Percentiles rank a stretch among this genome's conserved stretches.
Conservation (phyloP, 306 rosid species). For the Dicorynia guianensis region DNA sequence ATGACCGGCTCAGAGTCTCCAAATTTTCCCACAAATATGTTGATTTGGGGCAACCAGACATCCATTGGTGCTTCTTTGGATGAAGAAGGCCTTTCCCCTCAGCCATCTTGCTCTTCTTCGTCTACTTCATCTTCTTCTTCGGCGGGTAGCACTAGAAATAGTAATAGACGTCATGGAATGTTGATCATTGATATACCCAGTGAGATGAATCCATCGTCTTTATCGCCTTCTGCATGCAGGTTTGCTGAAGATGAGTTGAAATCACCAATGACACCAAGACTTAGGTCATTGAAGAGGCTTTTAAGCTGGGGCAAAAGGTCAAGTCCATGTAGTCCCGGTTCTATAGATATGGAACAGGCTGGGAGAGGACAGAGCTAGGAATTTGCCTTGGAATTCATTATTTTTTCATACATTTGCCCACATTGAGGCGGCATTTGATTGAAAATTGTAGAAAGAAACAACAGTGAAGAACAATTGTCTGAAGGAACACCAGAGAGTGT, state of each 20-base stretch:
- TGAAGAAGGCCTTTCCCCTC: conserved; percentile 61
- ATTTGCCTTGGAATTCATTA: conserved; percentile 16
- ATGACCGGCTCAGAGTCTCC: conserved; percentile 59
- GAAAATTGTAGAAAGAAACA: conserved; percentile 1
- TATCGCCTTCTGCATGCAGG: conserved; percentile 57
- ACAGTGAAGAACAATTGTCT: conserved; percentile 21
- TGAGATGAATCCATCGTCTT: conserved; percentile 53
- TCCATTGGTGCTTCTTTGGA: conserved; percentile 62
- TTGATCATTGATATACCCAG: conserved; percentile 79
- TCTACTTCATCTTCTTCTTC: conserved; percentile 53
- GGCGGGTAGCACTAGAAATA: conserved; percentile 17
- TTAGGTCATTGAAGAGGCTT: conserved; percentile 86
- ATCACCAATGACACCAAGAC: conserved; percentile 69
- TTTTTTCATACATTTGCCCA: background rate
- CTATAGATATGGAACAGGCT: conserved; percentile 68
- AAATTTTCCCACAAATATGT: conserved; percentile 81
- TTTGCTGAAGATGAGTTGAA: conserved; percentile 74
- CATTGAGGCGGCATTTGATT: conserved; percentile 22
- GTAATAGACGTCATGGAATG: conserved; percentile 52
- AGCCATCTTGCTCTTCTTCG: conserved; percentile 35
- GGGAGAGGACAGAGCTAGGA: conserved; percentile 57
- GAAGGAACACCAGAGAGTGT: conserved; percentile 33
- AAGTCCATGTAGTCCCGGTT: conserved; percentile 65
- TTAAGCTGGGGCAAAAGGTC: conserved; percentile 79
- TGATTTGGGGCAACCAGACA: conserved; percentile 88